These are phyloP conservation scores for Thuja plicata DNA, from an alignment of 83 land plant species.

Conservation along the genomic window DNA sequence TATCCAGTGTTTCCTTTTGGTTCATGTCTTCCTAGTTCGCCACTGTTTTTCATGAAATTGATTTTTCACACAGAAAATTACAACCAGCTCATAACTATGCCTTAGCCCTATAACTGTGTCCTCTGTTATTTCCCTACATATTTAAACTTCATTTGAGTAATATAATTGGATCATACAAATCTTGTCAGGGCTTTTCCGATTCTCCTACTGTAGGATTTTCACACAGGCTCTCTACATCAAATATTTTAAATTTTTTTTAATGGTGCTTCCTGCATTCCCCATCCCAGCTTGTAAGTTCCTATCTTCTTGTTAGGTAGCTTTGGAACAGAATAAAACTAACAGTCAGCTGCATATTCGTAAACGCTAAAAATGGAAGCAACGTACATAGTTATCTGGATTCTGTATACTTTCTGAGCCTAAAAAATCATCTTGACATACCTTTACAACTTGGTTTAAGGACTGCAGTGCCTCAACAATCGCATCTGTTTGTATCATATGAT, in stretches of 20 bases:
- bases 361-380: not conserved
- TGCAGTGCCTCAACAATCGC: conserved; percentile 44
- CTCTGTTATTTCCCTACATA: no score
- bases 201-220: not conserved
- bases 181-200: not conserved
- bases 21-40: no score
- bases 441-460: conserved; percentile 39
- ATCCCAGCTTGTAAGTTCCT: not conserved
- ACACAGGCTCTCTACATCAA: not conserved
- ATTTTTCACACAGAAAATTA: no score
- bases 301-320: not conserved
- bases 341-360: not conserved
- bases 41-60: no score
- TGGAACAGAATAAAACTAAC: not conserved
- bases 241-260: not conserved
- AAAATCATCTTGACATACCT: conserved; percentile 27
- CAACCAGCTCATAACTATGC: no score
- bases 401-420: not conserved
- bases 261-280: not conserved
- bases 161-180: not conserved
- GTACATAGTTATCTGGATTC: not conserved
- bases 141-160: no score
- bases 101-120: no score
- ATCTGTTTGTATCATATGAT: conserved; percentile 12
- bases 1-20: no score